Evolutionary conservation across 2,329 filamentous ascomycete species (phyloP).

Genomic region (Penicillium sp.): DNA sequence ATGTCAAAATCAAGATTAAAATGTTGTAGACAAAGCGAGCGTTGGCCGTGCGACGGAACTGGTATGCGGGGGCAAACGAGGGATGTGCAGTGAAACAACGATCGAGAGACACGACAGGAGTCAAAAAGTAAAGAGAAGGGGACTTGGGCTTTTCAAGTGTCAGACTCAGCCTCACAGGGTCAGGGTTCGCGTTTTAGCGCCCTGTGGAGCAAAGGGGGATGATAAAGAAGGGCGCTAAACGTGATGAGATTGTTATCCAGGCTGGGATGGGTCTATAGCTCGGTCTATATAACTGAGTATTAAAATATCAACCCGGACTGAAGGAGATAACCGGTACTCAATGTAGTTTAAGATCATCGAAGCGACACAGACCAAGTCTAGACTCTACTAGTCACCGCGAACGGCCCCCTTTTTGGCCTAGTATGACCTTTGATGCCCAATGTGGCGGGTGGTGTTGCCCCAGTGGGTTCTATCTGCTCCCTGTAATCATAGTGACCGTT

Average conservation of each 20-base stretch:
- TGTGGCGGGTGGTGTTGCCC: not conserved
- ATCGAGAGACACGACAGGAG: conserved; percentile 1
- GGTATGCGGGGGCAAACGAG: conserved; percentile 13
- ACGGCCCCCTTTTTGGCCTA: not conserved
- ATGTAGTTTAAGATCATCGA: not conserved
- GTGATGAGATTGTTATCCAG: not conserved
- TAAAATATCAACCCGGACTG: not conserved
- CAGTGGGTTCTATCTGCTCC: not conserved
- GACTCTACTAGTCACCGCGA: not conserved
- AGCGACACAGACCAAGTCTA: not conserved
- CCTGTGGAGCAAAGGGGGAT: not conserved
- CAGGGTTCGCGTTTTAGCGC: not conserved
- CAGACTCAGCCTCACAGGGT: conserved; percentile 3
- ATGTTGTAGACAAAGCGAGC: not conserved
- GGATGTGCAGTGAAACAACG: conserved; percentile 1
- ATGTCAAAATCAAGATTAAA: not conserved
- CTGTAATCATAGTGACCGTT: not conserved
- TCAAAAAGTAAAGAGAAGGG: not conserved
- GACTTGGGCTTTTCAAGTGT: conserved; percentile 1
- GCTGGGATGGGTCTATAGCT: not conserved
- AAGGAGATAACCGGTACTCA: not conserved
- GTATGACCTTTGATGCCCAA: not conserved
- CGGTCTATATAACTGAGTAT: not conserved
- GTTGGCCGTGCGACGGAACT: conserved; percentile 12
- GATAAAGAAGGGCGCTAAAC: not conserved